Base-by-base conservation (phyloP, 2,329 filamentous ascomycete genomes). In the Cryphonectria parasitica region DNA sequence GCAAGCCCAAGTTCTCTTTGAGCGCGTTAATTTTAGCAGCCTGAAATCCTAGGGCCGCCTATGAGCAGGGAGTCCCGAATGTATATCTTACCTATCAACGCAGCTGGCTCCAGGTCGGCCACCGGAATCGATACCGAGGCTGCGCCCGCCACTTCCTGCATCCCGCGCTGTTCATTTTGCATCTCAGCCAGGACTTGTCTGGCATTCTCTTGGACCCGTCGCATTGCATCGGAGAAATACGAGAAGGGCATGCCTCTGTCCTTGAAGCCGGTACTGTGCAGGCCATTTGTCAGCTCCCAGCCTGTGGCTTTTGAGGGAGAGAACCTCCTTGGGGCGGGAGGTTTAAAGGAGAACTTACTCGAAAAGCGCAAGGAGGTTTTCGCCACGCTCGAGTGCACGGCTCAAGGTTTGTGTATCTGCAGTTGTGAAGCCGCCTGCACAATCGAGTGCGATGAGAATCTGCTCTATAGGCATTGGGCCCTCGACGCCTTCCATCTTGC, bases 201-300 rank as follows among this genome's bases (percentile, higher is more conserved):
- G 28, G 28, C 28, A 3, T 28, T 58, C 43, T 39, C 45, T 39
- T 8, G 17, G 45, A 54, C 17, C 28, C 13, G 25, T 8, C 17
- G 4, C 13, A 58, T 58, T 58, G 17, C 11, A 49, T 15, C 3
- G 45, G 62, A 8, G 25, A 34, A 58, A 25, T 58, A 58, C 25
- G 5, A 17, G 34, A 49, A 45, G 31, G 70, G 39, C 70, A 71
- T 71, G 4, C 70, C 70, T 22, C 70, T 68, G 28, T 52, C 52
- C n/a, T 25, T 69, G 60, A 71, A 71, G 4, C 34, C 2, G 25
- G n/a, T 28, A 19, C 70, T 71, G 22, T 22, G 4, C 10, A 31
- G 31, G 7, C 10, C 25, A 39, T 17, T 7, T 19, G 52, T 39
- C 41, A 64, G 25, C 10, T 62, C 13, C 15, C 17, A 1, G 45